Evolutionary conservation across 495 filamentous ascomycete species (phyloP).

Genomic region (Penicillium soppii): DNA sequence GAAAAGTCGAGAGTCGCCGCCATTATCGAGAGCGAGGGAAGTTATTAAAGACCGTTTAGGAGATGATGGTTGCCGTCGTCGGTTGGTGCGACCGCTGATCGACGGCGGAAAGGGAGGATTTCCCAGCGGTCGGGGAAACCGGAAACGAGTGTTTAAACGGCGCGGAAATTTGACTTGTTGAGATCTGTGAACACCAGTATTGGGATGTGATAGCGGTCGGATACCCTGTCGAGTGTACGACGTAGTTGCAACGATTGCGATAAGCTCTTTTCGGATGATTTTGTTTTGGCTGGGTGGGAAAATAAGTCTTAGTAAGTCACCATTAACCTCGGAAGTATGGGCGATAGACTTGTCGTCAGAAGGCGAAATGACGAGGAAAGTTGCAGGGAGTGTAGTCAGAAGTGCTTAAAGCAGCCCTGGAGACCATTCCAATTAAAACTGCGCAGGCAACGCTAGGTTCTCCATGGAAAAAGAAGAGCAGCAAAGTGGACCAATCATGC

Average conservation of each 20-base stretch:
- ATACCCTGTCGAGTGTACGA: background rate
- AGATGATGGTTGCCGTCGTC: slow-evolving; percentile 37
- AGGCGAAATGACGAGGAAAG: slow-evolving; percentile 3
- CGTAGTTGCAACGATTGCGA: slow-evolving; percentile 19
- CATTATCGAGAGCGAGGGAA: slow-evolving; percentile 26
- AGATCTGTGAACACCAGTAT: slow-evolving; percentile 1
- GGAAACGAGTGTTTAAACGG: background rate
- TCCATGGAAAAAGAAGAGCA: slow-evolving; percentile 21
- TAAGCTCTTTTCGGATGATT: slow-evolving; percentile 26
- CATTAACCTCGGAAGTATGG: slow-evolving; percentile 10
- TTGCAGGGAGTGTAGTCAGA: background rate
- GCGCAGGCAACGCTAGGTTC: slow-evolving; percentile 17
- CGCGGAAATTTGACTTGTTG: slow-evolving; percentile 3
- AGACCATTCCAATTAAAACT: slow-evolving; percentile 7
- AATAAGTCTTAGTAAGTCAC: slow-evolving; percentile 13
- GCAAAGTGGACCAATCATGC: slow-evolving; percentile 32
- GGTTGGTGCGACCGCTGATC: slow-evolving; percentile 50
- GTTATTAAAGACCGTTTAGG: slow-evolving; percentile 10
- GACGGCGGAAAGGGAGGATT: slow-evolving; percentile 37
- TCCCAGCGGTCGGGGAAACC: slow-evolving; percentile 50
- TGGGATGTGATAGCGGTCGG: background rate
- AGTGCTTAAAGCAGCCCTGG: background rate
- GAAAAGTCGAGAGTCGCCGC: slow-evolving; percentile 36
- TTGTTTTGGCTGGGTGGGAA: slow-evolving; percentile 14
- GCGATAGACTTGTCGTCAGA: slow-evolving; percentile 3